phyloP scores from a whole-genome alignment of 257 asterid species.

The Solanum neorickii region DNA sequence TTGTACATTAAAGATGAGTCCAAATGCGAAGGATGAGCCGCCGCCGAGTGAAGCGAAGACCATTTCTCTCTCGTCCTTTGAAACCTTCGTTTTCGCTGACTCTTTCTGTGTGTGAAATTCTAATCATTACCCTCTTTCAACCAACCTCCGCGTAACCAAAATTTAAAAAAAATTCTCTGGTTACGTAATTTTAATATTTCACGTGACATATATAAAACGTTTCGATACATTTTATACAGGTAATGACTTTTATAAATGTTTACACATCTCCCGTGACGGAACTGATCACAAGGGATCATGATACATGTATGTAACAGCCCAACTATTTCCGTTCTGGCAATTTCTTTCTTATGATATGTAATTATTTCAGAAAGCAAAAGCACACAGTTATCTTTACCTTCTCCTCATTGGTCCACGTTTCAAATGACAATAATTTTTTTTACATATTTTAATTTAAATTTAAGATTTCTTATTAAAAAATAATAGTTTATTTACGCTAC shows the following conservation, averaged over 20 bases:
- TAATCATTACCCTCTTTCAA: not conserved
- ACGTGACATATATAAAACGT: too few species aligned
- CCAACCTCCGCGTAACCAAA: not conserved
- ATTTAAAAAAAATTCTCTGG: not conserved
- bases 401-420: too few species aligned
- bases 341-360: not conserved
- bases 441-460: too few species aligned
- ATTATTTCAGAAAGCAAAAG: too few species aligned
- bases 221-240: rapidly evolving
- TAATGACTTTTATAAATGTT: not conserved
- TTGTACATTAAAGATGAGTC: not conserved
- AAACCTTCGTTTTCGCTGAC: not conserved
- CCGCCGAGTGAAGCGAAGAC: not conserved
- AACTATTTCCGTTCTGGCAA: constrained; percentile 2
- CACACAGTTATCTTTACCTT: too few species aligned
- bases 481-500: too few species aligned
- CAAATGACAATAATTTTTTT: too few species aligned
- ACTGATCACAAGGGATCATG: constrained; percentile 4
- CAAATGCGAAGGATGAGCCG: not conserved
- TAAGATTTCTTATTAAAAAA: too few species aligned
- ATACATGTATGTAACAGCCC: not conserved
- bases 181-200: too few species aligned
- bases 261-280: not conserved
- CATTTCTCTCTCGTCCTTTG: not conserved
- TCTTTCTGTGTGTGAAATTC: not conserved